phyloP scores from a whole-genome alignment of 2,329 filamentous ascomycete species.

The Phyllosticta paracitricarpa region DNA sequence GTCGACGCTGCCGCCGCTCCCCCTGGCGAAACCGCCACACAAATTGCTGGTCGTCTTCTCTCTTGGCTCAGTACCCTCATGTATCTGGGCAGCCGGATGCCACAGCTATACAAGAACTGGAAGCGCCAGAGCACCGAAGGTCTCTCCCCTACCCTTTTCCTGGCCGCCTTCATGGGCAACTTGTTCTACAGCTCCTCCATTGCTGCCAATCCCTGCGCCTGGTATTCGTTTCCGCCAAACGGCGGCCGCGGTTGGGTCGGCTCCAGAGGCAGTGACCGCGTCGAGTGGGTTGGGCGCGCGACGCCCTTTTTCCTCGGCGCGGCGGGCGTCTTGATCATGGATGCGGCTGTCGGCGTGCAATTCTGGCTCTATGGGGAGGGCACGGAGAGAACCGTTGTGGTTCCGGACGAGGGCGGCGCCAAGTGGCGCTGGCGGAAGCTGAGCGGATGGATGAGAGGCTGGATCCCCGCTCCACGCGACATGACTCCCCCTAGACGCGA shows the following conservation, averaged over 20 bases:
- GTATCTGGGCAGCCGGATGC: constrained; percentile 29
- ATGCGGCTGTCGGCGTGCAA: constrained; percentile 53
- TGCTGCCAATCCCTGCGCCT: constrained; percentile 53
- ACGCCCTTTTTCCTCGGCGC: constrained; percentile 57
- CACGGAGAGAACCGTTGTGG: constrained; percentile 37
- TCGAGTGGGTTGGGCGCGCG: constrained; percentile 48
- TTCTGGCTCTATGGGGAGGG: constrained; percentile 49
- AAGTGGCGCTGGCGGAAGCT: constrained; percentile 47
- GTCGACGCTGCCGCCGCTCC: constrained; percentile 13
- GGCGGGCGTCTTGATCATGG: constrained; percentile 52
- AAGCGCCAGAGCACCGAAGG: constrained; percentile 53
- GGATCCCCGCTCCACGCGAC: constrained; percentile 38
- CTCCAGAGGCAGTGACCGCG: constrained; percentile 42
- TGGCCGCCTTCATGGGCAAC: constrained; percentile 58
- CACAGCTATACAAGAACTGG: constrained; percentile 58
- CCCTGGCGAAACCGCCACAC: constrained; percentile 16
- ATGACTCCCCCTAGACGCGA: neutral
- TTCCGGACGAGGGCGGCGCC: constrained; percentile 24
- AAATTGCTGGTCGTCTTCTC: constrained; percentile 27
- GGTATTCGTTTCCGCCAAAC: constrained; percentile 46
- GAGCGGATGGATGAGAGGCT: constrained; percentile 56
- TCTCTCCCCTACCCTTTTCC: constrained; percentile 52
- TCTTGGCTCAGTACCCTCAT: constrained; percentile 30
- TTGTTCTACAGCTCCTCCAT: constrained; percentile 56
- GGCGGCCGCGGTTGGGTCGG: constrained; percentile 53